phyloP scores from a whole-genome alignment of 352 stramenopile species.

The Peronosclerospora sorghi region DNA sequence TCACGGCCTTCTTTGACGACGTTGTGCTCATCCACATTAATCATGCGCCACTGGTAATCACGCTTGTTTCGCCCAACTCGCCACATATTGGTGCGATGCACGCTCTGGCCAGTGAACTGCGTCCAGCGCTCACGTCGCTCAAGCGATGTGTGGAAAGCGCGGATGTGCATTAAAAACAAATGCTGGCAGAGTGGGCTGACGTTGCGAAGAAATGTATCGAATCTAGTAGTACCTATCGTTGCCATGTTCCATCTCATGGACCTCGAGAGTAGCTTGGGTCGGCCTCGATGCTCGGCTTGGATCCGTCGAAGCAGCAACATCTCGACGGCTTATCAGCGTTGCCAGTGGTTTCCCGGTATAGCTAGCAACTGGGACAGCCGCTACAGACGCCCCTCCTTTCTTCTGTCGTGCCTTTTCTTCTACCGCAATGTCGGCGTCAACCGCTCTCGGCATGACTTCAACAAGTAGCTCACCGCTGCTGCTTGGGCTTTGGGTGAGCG shows the following conservation, averaged over 20 bases:
- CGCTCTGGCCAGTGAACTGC: conserved; percentile 43
- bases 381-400: conserved; percentile 6
- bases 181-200: background rate
- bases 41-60: conserved; percentile 64
- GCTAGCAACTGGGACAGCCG: conserved; percentile 15
- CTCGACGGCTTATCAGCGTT: conserved; percentile 7
- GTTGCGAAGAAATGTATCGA: conserved; percentile 1
- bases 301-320: conserved; percentile 8
- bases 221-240: background rate
- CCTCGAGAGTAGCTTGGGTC: conserved; percentile 4
- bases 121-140: conserved; percentile 45
- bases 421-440: background rate
- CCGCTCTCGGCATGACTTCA: conserved; percentile 6
- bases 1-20: conserved; percentile 66
- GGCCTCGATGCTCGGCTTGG: conserved; percentile 5
- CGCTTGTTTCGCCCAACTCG: conserved; percentile 53
- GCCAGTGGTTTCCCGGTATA: conserved; percentile 13
- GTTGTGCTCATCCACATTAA: conserved; percentile 75
- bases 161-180: conserved; percentile 43
- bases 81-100: conserved; percentile 49
- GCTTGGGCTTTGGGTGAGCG: conserved; percentile 7
- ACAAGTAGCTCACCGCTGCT: conserved; percentile 6
- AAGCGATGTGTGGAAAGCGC: conserved; percentile 65
- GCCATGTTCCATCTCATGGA: background rate
- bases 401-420: conserved; percentile 2